Percentiles rank a stretch among this genome's conserved stretches.
Conservation (phyloP, 2,329 filamentous ascomycete genomes). For the Nemania diffusa region DNA sequence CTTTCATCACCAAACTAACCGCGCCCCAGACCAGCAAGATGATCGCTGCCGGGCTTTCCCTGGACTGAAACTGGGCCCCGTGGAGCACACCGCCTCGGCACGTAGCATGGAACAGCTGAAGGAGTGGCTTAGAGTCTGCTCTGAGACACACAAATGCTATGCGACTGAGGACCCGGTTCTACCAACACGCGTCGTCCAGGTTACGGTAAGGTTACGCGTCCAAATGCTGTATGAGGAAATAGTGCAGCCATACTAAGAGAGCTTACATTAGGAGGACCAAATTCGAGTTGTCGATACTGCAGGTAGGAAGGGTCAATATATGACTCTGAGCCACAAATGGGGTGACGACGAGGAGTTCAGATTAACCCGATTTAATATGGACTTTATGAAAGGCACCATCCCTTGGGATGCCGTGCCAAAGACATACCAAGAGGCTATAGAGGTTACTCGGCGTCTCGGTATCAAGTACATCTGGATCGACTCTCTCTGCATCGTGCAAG, state of each 20-base stretch:
- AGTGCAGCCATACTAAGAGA: background rate
- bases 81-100: constrained; percentile 17
- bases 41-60: background rate
- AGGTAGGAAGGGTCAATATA: constrained; percentile 18
- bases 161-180: constrained; percentile 5
- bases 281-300: constrained; percentile 15
- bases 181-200: constrained; percentile 21
- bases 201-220: constrained; percentile 1
- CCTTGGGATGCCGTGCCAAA: constrained; percentile 34
- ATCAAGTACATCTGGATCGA: constrained; percentile 46
- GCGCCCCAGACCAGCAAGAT: background rate
- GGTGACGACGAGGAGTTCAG: constrained; percentile 21
- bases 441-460: constrained; percentile 40
- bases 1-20: background rate
- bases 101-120: constrained; percentile 15
- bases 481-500: background rate
- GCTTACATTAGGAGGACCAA: constrained; percentile 7
- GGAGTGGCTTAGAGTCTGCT: constrained; percentile 22
- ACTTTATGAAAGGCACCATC: constrained; percentile 1
- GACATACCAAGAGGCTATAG: constrained; percentile 46
- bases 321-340: constrained; percentile 33
- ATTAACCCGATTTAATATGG: constrained; percentile 24
- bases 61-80: constrained; percentile 3
- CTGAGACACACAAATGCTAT: constrained; percentile 17
- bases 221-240: background rate